phyloP scores from a whole-genome alignment of 306 rosid genomes.

The Abrus precatorius region DNA sequence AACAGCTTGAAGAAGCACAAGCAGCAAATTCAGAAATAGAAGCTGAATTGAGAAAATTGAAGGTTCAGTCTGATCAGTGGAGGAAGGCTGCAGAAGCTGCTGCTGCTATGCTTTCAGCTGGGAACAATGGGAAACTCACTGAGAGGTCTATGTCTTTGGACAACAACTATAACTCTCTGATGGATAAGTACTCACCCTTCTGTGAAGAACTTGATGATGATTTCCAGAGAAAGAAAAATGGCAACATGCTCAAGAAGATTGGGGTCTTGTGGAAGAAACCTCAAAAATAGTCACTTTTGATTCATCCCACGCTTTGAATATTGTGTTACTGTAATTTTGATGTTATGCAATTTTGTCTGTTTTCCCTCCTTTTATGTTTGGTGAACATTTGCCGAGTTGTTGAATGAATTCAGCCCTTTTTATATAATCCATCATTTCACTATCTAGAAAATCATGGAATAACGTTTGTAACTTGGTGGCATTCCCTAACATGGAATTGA shows the following conservation, averaged over 20 bases:
- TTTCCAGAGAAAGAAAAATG: constrained; percentile 83
- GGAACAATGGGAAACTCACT: constrained; percentile 71
- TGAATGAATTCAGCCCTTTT: neutral
- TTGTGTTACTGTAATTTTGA: constrained; percentile 1
- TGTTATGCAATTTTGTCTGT: constrained; percentile 30
- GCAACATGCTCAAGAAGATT: constrained; percentile 90
- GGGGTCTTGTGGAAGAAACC: constrained; percentile 97
- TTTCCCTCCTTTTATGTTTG: neutral
- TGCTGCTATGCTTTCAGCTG: constrained; percentile 78
- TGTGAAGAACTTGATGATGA: constrained; percentile 83
- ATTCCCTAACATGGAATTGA: neutral
- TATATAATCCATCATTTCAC: neutral
- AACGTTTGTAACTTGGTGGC: neutral
- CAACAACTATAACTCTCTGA: constrained; percentile 59
- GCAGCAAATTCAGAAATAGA: constrained; percentile 75
- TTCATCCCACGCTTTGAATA: constrained; percentile 33
- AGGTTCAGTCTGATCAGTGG: constrained; percentile 95
- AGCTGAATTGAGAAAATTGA: constrained; percentile 76
- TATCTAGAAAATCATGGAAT: neutral
- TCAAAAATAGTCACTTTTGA: constrained; percentile 58
- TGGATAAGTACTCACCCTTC: constrained; percentile 65
- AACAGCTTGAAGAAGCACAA: constrained; percentile 81
- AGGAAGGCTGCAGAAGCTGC: constrained; percentile 99
- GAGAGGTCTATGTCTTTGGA: constrained; percentile 82
- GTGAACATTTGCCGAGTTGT: constrained; percentile 1